A percentile compares a stretch with the other conserved stretches of the same genome.
Evolutionary conservation across 352 stramenopile species (phyloP).

Genomic region (Phytopythium mirpurense): DNA sequence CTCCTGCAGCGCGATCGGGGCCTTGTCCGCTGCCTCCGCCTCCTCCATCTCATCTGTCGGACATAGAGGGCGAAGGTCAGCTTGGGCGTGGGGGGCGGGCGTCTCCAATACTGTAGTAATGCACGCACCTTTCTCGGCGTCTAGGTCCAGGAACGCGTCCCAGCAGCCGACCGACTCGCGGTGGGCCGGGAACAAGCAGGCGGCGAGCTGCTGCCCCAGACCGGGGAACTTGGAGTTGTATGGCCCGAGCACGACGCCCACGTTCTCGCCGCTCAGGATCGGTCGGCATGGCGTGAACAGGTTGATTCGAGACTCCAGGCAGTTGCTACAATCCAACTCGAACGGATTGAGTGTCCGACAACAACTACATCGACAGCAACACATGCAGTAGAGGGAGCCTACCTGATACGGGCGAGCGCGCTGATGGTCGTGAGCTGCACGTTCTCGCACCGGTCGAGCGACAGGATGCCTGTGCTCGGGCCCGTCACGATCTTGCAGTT

Average conservation of each 20-base stretch:
- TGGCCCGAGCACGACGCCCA: slow-evolving; percentile 91
- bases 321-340: slow-evolving; percentile 71
- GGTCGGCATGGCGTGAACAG: slow-evolving; percentile 89
- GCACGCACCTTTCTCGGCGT: slow-evolving; percentile 50
- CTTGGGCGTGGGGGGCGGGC: not conserved
- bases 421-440: slow-evolving; percentile 85
- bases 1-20: slow-evolving; percentile 49
- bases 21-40: slow-evolving; percentile 29
- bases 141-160: slow-evolving; percentile 65
- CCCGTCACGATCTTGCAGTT: slow-evolving; percentile 95
- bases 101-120: not conserved
- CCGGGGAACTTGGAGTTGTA: slow-evolving; percentile 95
- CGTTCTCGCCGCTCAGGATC: slow-evolving; percentile 94
- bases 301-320: slow-evolving; percentile 89
- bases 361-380: too few relatives aligned
- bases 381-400: slow-evolving; percentile 2
- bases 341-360: too few relatives aligned
- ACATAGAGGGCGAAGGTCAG: not conserved
- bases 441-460: slow-evolving; percentile 94
- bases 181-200: slow-evolving; percentile 38
- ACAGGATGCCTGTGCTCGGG: slow-evolving; percentile 89
- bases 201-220: slow-evolving; percentile 71
- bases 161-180: slow-evolving; percentile 49
- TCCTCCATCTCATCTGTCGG: slow-evolving; percentile 29
- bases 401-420: slow-evolving; percentile 86